Evolutionary conservation across 768 basidiomycete genomes (phyloP).

Genomic region (Boletus speciosus): DNA sequence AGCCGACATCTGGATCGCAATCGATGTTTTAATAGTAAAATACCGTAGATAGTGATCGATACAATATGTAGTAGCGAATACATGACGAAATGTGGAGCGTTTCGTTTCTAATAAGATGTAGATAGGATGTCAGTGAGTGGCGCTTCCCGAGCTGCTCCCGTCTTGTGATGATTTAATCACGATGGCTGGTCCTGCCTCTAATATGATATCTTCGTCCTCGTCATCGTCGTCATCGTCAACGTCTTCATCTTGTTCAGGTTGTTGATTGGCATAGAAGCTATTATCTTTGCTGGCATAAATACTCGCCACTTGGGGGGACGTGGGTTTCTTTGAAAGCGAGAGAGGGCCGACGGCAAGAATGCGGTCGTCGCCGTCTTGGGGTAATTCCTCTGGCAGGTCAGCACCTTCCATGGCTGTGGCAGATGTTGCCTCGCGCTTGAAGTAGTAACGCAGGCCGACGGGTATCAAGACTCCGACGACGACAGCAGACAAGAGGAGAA

Average conservation of each 20-base stretch:
- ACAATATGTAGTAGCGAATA: conserved; percentile 14
- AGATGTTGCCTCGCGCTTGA: conserved; percentile 56
- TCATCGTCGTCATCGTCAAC: conserved; percentile 62
- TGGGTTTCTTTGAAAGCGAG: conserved; percentile 40
- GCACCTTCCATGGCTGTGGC: conserved; percentile 36
- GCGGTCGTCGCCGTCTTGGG: conserved; percentile 39
- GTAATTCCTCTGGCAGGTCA: conserved; percentile 33
- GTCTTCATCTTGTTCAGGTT: conserved; percentile 56
- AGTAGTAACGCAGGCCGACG: conserved; percentile 83
- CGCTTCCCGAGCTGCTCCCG: conserved; percentile 24
- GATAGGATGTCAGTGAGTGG: conserved; percentile 13
- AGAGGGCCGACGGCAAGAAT: conserved; percentile 59
- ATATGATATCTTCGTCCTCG: conserved; percentile 65
- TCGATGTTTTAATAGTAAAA: neutral
- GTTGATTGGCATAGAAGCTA: conserved; percentile 37
- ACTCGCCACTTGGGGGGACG: conserved; percentile 28
- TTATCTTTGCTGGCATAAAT: conserved; percentile 38
- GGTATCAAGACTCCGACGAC: conserved; percentile 92
- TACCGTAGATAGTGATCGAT: conserved; percentile 3
- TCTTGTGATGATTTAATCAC: conserved; percentile 36
- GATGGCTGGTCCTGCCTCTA: conserved; percentile 71
- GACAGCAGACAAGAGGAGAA: conserved; percentile 78
- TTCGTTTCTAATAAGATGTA: conserved; percentile 7
- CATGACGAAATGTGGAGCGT: conserved; percentile 11
- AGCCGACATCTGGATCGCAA: neutral